These are phyloP conservation scores for Ophioceras dolichostomum DNA, from an alignment of 2,329 filamentous ascomycete genomes.

Conservation along the genomic window DNA sequence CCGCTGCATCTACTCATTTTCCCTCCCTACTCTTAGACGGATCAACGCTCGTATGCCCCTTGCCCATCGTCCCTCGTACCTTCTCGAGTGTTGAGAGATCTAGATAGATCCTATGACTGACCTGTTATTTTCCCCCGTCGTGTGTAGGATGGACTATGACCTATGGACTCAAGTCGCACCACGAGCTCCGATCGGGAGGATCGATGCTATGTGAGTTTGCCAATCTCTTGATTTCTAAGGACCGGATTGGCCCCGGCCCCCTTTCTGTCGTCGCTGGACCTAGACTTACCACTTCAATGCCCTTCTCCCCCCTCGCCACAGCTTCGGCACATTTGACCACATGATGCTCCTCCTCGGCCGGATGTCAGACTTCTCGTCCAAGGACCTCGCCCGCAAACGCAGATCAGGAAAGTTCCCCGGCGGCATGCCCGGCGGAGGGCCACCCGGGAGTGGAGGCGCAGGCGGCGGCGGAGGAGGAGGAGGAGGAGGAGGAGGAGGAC, in stretches of 20 bases:
- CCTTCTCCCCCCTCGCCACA: no score
- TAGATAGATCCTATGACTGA: conserved; percentile 3
- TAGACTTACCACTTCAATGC: no score
- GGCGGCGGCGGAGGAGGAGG: conserved; percentile 18
- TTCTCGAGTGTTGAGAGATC: not conserved
- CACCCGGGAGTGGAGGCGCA: conserved; percentile 41
- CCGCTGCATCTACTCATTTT: no score
- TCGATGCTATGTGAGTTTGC: conserved; percentile 54
- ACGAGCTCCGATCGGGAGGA: conserved; percentile 62
- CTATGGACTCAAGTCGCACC: conserved; percentile 83
- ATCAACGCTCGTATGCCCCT: no score
- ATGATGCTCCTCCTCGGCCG: conserved; percentile 71
- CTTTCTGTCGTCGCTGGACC: no score
- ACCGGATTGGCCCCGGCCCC: no score
- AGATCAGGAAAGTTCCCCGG: conserved; percentile 48
- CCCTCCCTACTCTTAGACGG: no score
- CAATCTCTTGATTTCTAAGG: not conserved
- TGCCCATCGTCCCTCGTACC: no score
- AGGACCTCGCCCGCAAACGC: conserved; percentile 68
- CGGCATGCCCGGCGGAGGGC: no score
- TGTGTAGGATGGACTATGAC: conserved; percentile 69
- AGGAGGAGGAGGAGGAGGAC: conserved; percentile 3
- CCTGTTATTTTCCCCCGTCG: conserved; percentile 1
- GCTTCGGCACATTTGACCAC: conserved; percentile 85
- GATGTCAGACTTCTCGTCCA: conserved; percentile 64